phyloP scores from a whole-genome alignment of 176 grass and related monocot species.

The Musa beccarii region DNA sequence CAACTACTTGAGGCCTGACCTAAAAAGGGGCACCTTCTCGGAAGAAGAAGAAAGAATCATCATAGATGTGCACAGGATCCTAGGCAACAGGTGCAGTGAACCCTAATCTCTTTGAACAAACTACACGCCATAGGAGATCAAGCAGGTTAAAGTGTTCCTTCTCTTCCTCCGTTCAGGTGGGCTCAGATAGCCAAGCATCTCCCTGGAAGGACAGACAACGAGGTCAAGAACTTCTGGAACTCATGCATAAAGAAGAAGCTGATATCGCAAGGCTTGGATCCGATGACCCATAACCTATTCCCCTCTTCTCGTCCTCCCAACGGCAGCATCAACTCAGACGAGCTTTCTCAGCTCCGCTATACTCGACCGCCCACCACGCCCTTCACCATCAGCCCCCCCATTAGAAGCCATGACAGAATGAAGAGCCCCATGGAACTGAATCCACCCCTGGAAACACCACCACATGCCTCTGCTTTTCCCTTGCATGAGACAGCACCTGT shows the following conservation, averaged over 20 bases:
- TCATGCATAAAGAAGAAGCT: slow-evolving; percentile 99
- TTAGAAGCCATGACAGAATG: slow-evolving; percentile 36
- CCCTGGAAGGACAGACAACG: slow-evolving; percentile 89
- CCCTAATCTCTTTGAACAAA: not conserved
- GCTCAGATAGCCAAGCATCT: slow-evolving; percentile 97
- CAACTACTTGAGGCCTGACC: slow-evolving; percentile 95
- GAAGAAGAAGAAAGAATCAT: slow-evolving; percentile 85
- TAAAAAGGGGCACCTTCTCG: slow-evolving; percentile 79
- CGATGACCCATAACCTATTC: slow-evolving; percentile 92
- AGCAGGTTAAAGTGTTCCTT: not conserved
- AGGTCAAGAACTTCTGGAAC: slow-evolving; percentile 99
- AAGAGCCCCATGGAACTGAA: slow-evolving; percentile 8
- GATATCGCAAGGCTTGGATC: slow-evolving; percentile 89
- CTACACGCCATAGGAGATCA: not conserved
- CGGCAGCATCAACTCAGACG: slow-evolving; percentile 11
- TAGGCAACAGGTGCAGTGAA: slow-evolving; percentile 69
- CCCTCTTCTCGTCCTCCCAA: slow-evolving; percentile 37
- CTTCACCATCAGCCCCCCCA: slow-evolving; percentile 86
- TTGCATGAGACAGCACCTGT: slow-evolving; percentile 27
- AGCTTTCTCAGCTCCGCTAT: slow-evolving; percentile 11
- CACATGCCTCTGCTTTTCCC: slow-evolving; percentile 13
- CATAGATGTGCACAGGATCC: slow-evolving; percentile 92
- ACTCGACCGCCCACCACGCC: slow-evolving; percentile 23
- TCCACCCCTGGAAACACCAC: slow-evolving; percentile 28
- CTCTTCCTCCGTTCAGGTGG: slow-evolving; percentile 33